Percentiles rank a stretch among this genome's conserved stretches.
Conservation (phyloP, 768 basidiomycete genomes). For the Lentinula edodes region DNA sequence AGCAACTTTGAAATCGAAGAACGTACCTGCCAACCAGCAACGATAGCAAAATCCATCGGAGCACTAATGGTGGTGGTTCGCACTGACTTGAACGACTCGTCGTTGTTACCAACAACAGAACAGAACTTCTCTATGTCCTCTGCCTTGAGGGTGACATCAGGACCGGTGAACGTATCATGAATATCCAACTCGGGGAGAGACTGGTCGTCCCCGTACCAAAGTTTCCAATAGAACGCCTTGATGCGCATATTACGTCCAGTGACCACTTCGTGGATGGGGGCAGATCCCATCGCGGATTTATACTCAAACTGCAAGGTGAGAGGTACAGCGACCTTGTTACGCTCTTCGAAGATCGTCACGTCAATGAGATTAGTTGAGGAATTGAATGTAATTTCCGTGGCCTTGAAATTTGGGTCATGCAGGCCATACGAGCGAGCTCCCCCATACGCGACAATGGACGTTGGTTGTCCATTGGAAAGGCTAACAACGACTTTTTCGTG, state of each 20-base stretch:
- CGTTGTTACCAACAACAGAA: constrained; percentile 88
- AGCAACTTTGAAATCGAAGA: background rate
- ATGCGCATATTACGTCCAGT: constrained; percentile 82
- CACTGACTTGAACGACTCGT: constrained; percentile 80
- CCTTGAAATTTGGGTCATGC: constrained; percentile 76
- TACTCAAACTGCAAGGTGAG: constrained; percentile 81
- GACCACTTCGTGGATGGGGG: constrained; percentile 89
- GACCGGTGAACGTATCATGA: constrained; percentile 78
- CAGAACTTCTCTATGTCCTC: constrained; percentile 85
- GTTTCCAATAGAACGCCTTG: constrained; percentile 97
- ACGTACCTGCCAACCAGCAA: constrained; percentile 95
- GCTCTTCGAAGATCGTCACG: constrained; percentile 80
- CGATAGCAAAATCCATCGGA: constrained; percentile 99
- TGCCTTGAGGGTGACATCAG: constrained; percentile 76
- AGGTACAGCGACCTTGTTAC: constrained; percentile 69
- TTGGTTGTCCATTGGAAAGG: constrained; percentile 38
- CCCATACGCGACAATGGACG: constrained; percentile 66
- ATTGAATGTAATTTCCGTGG: constrained; percentile 66
- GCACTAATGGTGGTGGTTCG: constrained; percentile 71
- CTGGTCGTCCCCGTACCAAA: constrained; percentile 93
- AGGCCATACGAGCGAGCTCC: constrained; percentile 73
- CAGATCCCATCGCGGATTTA: constrained; percentile 81
- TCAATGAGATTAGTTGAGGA: constrained; percentile 50
- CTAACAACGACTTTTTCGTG: constrained; percentile 74
- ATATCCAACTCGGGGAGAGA: constrained; percentile 73